A percentile compares a stretch with the other conserved stretches of the same genome.
Conservation (phyloP, 768 basidiomycete genomes). For the Suillus fuscotomentosus region DNA sequence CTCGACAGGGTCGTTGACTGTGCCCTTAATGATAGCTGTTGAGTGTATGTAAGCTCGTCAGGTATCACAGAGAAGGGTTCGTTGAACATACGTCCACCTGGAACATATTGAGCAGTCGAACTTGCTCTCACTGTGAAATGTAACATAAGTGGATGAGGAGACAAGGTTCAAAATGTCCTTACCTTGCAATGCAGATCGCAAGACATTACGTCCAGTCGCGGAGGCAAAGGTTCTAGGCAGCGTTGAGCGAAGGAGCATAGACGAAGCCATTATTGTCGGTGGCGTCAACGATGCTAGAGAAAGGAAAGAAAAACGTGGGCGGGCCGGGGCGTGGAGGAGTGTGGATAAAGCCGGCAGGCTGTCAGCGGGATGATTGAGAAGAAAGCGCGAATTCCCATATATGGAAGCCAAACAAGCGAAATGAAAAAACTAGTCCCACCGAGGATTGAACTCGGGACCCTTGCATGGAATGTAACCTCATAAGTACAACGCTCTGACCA, state of each 20-base stretch:
- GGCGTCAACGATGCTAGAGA: neutral
- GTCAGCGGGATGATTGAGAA: neutral
- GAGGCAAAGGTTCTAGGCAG: slow-evolving; percentile 42
- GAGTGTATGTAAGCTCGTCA: neutral
- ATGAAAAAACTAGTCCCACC: slow-evolving; percentile 49
- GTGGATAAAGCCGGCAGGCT: neutral
- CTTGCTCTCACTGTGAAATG: slow-evolving; percentile 38
- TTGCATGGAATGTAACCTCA: slow-evolving; percentile 54
- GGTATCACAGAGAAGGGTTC: neutral
- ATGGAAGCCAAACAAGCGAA: slow-evolving; percentile 14
- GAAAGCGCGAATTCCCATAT: neutral
- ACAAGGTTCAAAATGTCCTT: slow-evolving; percentile 10
- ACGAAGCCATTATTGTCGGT: slow-evolving; percentile 44
- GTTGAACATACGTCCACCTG: slow-evolving; percentile 35
- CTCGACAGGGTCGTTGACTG: slow-evolving; percentile 91
- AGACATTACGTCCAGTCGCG: slow-evolving; percentile 36
- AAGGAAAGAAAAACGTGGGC: neutral
- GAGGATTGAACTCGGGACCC: slow-evolving; percentile 65
- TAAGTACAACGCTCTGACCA: slow-evolving; percentile 65
- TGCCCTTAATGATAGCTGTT: slow-evolving; percentile 82
- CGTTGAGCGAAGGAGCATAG: slow-evolving; percentile 48
- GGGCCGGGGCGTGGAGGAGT: neutral
- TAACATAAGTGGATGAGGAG: slow-evolving; percentile 3
- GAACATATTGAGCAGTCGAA: slow-evolving; percentile 46
- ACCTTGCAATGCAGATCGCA: slow-evolving; percentile 45